Base-by-base conservation (phyloP, 306 rosid genomes). In the Citrullus mucosospermus region DNA sequence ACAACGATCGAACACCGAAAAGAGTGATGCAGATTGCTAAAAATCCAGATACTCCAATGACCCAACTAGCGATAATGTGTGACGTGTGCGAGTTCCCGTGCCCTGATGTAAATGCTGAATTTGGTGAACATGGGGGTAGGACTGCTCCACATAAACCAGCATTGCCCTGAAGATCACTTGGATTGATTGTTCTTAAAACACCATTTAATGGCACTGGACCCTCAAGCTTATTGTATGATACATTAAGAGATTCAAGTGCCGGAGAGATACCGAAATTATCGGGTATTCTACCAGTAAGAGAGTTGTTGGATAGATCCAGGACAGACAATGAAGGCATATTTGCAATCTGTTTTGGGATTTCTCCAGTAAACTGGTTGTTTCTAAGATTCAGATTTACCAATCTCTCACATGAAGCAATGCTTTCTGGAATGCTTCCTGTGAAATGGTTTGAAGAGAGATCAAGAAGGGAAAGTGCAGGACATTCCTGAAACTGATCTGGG, bases 291-390 rank as follows among this genome's bases (percentile, higher is more conserved):
- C 99, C 99, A 30, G 90, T 85, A 1, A 95, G 85, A n/a, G 97
- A 90, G 88, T 95, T 95, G 85, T 91, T 92, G 80, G 97, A 92
- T 76, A 95, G 91, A 85, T 95, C 97, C 66, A 95, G 93, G 77
- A 88, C 85, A 77, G 99, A 89, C 84, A 95, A 78, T 54, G 96
- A 75, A 30, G 97, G 90, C 97, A 95, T 92, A 81, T 78, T 87
- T 13, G 93, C 87, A 50, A 95, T 77, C 73, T 87, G 73, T 62
- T 85, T 88, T 22, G 99, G 99, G 78, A 95, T 95, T 81, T 89
- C 88, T 44, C 97, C 97, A 4, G 65, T 83, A 76, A 95, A 80
- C 15, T 57, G 86, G 89, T 95, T 95, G 88, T 84, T 95, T 85
- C 84, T 87, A n/a, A 95, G 90, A 86, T 95, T 95, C 84, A 95